Evolutionary conservation across 306 rosid species (phyloP).

Genomic region (Myrica gale): DNA sequence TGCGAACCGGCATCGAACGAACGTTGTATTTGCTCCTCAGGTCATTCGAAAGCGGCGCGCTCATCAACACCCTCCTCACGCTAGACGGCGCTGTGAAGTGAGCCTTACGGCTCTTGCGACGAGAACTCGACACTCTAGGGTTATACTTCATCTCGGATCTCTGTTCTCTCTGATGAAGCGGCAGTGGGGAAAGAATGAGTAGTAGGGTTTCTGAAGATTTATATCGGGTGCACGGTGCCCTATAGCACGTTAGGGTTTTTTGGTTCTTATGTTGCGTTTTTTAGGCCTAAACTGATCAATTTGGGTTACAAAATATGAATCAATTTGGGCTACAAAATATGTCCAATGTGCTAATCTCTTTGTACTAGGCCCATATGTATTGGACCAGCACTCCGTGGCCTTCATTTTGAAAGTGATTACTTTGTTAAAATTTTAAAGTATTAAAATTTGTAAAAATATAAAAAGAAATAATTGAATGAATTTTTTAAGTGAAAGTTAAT

Average conservation of each 20-base stretch:
- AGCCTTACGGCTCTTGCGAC: constrained; percentile 95
- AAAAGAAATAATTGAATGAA: no score
- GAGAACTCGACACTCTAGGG: constrained; percentile 81
- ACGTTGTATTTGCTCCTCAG: constrained; percentile 89
- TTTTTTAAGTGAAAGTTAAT: no score
- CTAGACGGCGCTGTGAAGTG: constrained; percentile 97
- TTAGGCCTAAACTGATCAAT: neutral
- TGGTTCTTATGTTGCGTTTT: neutral
- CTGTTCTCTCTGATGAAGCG: constrained; percentile 16
- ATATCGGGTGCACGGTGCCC: neutral
- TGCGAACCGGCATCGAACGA: constrained; percentile 83
- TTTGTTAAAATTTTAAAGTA: no score
- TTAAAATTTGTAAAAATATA: no score
- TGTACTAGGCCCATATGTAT: no score
- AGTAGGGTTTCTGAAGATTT: neutral
- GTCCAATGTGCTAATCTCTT: no score
- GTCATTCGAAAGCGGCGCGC: constrained; percentile 80
- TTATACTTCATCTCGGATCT: constrained; percentile 69
- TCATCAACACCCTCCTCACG: constrained; percentile 82
- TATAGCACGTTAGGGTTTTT: neutral
- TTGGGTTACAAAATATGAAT: no score
- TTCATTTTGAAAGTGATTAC: no score
- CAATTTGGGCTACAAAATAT: no score
- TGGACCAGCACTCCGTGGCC: no score
- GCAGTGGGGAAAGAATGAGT: neutral